Evolutionary conservation across 2,329 filamentous ascomycete genomes (phyloP).

Genomic region (Aspergillus transmontanensis): DNA sequence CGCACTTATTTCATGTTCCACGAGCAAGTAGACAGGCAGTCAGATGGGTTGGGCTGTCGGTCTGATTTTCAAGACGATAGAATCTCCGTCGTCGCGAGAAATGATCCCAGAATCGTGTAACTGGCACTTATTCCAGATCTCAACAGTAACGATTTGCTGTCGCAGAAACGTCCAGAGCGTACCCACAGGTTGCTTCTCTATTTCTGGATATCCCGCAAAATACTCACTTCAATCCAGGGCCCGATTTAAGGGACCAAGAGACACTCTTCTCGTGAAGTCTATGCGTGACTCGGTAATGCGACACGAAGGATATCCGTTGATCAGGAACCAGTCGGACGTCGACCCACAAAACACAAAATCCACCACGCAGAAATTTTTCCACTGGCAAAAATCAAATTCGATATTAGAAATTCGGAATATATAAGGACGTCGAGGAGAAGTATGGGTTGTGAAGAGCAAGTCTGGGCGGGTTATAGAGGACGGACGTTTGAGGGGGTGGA

Average conservation of each 20-base stretch:
- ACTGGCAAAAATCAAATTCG: not conserved
- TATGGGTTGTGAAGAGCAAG: not conserved
- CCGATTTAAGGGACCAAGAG: not conserved
- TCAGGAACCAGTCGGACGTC: not conserved
- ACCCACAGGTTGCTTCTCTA: not conserved
- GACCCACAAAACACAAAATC: not conserved
- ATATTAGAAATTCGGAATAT: not conserved
- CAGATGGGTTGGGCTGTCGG: not conserved
- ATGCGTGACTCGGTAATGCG: constrained; percentile 6
- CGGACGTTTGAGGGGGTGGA: constrained; percentile 7
- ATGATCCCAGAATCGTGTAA: constrained; percentile 1
- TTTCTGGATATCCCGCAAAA: not conserved
- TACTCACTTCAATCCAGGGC: not conserved
- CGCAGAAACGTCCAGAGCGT: not conserved
- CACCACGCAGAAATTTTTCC: not conserved
- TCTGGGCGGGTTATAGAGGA: not conserved
- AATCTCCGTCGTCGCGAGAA: constrained; percentile 6
- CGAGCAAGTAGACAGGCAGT: constrained; percentile 8
- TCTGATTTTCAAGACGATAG: constrained; percentile 5
- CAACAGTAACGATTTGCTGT: not conserved
- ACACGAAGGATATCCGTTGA: constrained; percentile 1
- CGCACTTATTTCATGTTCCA: constrained; percentile 31
- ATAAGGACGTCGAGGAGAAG: not conserved
- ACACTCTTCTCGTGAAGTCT: not conserved
- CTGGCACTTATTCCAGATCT: constrained; percentile 3